These are phyloP conservation scores for Spergularia bocconei DNA, from an alignment of 148 eudicot species.

Conservation along the genomic window DNA sequence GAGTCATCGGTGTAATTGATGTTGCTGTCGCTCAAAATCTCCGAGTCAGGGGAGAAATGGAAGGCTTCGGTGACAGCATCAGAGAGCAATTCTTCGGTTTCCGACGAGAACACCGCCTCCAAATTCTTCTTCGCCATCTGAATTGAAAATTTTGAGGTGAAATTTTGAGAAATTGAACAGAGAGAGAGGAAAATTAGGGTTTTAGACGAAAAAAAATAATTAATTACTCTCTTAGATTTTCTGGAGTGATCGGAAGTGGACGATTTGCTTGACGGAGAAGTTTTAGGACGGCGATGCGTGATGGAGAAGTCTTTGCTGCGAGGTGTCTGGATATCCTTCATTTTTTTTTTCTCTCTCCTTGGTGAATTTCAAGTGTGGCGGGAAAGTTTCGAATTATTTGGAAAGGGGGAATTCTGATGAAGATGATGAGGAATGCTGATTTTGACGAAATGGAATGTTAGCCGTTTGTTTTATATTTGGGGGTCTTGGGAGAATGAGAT, in stretches of 20 bases:
- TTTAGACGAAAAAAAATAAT: constrained; percentile 1
- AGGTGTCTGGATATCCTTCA: constrained; percentile 41
- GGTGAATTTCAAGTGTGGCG: constrained; percentile 26
- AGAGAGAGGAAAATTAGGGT: constrained; percentile 15
- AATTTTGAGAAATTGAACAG: neutral
- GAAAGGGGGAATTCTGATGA: constrained; percentile 19
- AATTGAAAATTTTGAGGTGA: neutral
- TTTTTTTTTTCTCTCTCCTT: constrained; percentile 20
- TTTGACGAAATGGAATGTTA: no score
- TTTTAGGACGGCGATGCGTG: constrained; percentile 35
- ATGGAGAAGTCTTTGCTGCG: constrained; percentile 25
- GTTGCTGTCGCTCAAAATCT: constrained; percentile 26
- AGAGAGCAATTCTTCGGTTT: constrained; percentile 32
- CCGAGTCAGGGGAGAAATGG: constrained; percentile 27
- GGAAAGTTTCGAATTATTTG: constrained; percentile 8
- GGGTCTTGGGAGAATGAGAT: no score
- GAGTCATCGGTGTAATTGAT: constrained; percentile 22
- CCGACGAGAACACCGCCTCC: constrained; percentile 37
- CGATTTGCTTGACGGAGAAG: constrained; percentile 28
- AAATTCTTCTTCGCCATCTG: constrained; percentile 44
- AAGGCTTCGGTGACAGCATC: constrained; percentile 30
- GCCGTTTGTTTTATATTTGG: no score
- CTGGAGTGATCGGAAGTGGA: constrained; percentile 23
- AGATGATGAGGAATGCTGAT: neutral
- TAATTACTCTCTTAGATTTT: constrained; percentile 32